Evolutionary conservation across 768 basidiomycete genomes (phyloP).

Genomic region (Dacryopinax primogenitus): DNA sequence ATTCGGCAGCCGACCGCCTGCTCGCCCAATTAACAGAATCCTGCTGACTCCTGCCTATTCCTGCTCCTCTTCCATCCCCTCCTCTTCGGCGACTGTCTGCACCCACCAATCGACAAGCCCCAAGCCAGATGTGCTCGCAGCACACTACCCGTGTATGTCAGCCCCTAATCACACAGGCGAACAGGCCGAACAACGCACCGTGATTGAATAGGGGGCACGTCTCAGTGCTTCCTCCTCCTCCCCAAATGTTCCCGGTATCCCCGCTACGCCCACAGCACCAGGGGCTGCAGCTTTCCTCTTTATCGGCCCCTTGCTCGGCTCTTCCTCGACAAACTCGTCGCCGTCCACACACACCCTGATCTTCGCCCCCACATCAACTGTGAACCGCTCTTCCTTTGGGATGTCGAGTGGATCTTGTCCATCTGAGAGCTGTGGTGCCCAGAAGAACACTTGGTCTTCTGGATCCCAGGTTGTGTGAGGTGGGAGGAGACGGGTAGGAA

Average conservation of each 20-base stretch:
- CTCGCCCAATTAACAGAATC: not conserved
- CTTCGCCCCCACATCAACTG: slow-evolving; percentile 17
- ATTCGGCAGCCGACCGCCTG: not conserved
- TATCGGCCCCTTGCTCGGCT: not conserved
- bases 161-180: too few species aligned
- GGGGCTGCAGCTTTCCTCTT: not conserved
- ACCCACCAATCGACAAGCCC: slow-evolving; percentile 32
- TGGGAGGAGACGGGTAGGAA: slow-evolving; percentile 67
- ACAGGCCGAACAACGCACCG: slow-evolving; percentile 20
- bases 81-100: slow-evolving; percentile 20
- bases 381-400: slow-evolving; percentile 18
- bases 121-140: slow-evolving; percentile 20
- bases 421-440: slow-evolving; percentile 19
- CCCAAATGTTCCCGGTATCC: not conserved
- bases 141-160: not conserved
- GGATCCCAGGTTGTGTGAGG: slow-evolving; percentile 40
- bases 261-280: slow-evolving; percentile 1
- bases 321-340: slow-evolving; percentile 20
- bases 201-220: slow-evolving; percentile 24
- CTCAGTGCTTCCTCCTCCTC: slow-evolving; percentile 24
- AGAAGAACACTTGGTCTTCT: slow-evolving; percentile 25
- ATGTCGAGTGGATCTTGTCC: slow-evolving; percentile 13
- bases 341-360: slow-evolving; percentile 20
- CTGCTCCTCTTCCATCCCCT: slow-evolving; percentile 11
- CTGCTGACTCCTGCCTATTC: not conserved